Conservation (phyloP, 1,139 yeast species). For the Sugiyamaella sp. region DNA sequence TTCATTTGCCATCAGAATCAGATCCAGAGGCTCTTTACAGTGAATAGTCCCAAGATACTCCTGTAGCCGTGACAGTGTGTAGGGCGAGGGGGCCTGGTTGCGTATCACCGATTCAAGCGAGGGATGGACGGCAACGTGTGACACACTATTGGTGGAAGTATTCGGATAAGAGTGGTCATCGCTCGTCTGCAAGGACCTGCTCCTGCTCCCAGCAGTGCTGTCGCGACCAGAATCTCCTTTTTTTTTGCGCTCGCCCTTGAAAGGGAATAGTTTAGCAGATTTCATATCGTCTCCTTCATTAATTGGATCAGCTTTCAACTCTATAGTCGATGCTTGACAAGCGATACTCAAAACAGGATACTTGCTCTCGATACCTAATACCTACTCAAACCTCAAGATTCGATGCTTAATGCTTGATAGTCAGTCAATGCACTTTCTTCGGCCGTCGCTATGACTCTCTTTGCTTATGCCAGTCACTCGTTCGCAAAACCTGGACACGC, state of each 20-base stretch:
- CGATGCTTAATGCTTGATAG: no score
- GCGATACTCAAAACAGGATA: no score
- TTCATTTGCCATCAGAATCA: constrained; percentile 38
- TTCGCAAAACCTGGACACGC: no score
- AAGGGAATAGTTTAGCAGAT: not conserved
- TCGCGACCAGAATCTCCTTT: not conserved
- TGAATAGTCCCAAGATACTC: constrained; percentile 39
- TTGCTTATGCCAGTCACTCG: no score
- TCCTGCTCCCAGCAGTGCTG: not conserved
- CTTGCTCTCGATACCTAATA: not conserved
- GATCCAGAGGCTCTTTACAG: constrained; percentile 44
- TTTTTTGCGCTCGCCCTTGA: not conserved
- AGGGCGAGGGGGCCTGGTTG: constrained; percentile 9
- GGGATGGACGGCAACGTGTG: constrained; percentile 12
- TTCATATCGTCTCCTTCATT: not conserved
- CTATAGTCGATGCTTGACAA: not conserved
- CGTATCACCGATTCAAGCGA: constrained; percentile 12
- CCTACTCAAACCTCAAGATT: not conserved
- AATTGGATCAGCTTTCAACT: not conserved
- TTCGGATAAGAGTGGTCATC: not conserved
- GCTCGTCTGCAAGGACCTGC: not conserved
- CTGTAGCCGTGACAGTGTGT: constrained; percentile 36
- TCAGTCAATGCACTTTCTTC: no score
- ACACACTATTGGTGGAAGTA: not conserved
- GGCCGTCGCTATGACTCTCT: no score